Conservation (phyloP, 345 rosid species). For the Arabis alpina region DNA sequence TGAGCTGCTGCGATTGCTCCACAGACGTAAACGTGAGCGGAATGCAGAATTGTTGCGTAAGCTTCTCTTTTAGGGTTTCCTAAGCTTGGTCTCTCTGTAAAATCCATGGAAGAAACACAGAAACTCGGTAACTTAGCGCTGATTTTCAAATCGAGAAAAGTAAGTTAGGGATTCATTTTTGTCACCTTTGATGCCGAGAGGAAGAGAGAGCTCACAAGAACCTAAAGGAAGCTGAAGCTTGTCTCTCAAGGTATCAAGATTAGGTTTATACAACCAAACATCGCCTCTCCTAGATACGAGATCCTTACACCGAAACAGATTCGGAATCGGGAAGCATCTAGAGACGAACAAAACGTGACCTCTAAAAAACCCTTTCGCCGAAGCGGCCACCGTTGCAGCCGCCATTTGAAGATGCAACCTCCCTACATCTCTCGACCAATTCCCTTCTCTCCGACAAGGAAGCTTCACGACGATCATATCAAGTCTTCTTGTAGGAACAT, state of each 20-base stretch:
- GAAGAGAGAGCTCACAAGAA: constrained; percentile 93
- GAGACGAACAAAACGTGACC: constrained; percentile 72
- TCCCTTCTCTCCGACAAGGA: constrained; percentile 81
- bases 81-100: constrained; percentile 55
- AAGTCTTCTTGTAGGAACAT: constrained; percentile 64
- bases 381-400: constrained; percentile 73
- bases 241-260: constrained; percentile 64
- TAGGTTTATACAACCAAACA: constrained; percentile 77
- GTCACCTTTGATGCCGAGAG: constrained; percentile 74
- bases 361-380: constrained; percentile 70
- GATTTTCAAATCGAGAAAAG: not conserved
- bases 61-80: constrained; percentile 78
- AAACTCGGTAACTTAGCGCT: constrained; percentile 1
- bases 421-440: constrained; percentile 92
- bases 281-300: constrained; percentile 59
- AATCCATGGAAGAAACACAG: not conserved
- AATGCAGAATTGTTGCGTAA: constrained; percentile 92
- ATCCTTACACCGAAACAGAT: constrained; percentile 81
- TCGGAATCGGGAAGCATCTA: constrained; percentile 79
- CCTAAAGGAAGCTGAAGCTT: constrained; percentile 84
- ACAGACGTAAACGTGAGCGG: constrained; percentile 87
- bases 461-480: constrained; percentile 86
- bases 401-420: constrained; percentile 88
- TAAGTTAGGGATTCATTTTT: not conserved
- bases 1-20: constrained; percentile 95